These are phyloP conservation scores for Macrolepiota dolichaula DNA, from an alignment of 768 basidiomycete genomes.

Conservation along the genomic window DNA sequence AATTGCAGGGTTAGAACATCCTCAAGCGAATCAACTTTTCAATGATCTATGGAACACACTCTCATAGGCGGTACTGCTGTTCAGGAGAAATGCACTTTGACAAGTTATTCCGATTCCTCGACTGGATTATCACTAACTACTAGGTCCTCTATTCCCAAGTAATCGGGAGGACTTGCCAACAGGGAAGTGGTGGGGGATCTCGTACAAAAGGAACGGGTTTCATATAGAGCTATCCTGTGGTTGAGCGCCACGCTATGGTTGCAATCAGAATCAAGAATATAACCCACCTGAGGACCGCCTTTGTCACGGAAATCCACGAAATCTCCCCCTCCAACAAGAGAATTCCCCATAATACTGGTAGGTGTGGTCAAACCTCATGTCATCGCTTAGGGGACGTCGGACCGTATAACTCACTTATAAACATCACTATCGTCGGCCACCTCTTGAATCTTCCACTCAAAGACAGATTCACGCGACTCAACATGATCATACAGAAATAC, in stretches of 20 bases:
- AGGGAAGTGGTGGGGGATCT: neutral
- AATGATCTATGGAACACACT: too few relatives aligned
- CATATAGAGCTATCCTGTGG: neutral
- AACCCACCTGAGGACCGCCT: neutral
- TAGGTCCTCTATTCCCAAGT: neutral
- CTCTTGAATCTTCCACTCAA: neutral
- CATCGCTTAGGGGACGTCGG: neutral
- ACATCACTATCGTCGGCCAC: neutral
- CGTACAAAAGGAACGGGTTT: neutral
- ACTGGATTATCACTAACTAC: neutral
- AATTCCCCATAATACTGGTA: neutral
- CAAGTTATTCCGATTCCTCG: neutral
- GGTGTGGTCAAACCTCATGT: neutral
- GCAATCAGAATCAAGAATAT: neutral
- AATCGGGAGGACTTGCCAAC: neutral
- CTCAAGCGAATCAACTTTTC: too few relatives aligned
- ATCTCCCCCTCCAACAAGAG: neutral
- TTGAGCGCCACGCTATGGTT: neutral
- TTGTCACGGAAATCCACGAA: neutral
- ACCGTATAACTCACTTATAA: neutral
- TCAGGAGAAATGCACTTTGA: too few relatives aligned
- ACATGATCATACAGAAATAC: neutral
- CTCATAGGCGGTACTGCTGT: too few relatives aligned
- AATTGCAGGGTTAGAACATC: too few relatives aligned
- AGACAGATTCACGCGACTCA: neutral